Conservation (phyloP, 352 stramenopile genomes). For the Globisporangium iwayamae region DNA sequence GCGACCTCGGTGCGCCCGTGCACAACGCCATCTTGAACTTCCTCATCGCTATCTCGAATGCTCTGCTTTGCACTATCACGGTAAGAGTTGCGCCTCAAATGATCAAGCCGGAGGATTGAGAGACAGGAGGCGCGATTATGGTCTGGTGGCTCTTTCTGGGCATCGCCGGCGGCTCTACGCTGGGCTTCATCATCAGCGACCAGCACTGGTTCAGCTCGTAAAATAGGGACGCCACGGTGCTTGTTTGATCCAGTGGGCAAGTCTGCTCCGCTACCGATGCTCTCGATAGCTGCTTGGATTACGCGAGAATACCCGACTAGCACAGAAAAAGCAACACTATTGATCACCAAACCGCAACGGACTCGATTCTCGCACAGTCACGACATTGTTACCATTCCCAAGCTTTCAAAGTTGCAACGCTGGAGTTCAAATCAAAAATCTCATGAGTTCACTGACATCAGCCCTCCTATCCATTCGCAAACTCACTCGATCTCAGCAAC, state of each 20-base stretch:
- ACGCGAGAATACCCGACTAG: too few relatives aligned
- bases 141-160: conserved; percentile 55
- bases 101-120: conserved; percentile 48
- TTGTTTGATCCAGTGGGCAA: too few relatives aligned
- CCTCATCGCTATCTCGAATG: conserved; percentile 44
- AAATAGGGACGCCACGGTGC: not conserved
- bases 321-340: not conserved
- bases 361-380: not conserved
- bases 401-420: not conserved
- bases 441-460: not conserved
- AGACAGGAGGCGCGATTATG: conserved; percentile 57
- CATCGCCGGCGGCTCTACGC: conserved; percentile 36
- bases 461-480: not conserved
- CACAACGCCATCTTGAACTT: conserved; percentile 54
- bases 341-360: not conserved
- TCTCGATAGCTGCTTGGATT: too few relatives aligned
- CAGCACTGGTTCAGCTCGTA: conserved; percentile 47
- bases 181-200: conserved; percentile 50
- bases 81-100: conserved; percentile 51
- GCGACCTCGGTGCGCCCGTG: conserved; percentile 24
- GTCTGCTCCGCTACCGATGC: too few relatives aligned
- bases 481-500: conserved; percentile 35
- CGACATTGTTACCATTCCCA: not conserved
- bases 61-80: conserved; percentile 58
- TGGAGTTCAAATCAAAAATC: not conserved